Conservation (phyloP, 2,329 filamentous ascomycete species). For the Tolypocladium nubicola region DNA sequence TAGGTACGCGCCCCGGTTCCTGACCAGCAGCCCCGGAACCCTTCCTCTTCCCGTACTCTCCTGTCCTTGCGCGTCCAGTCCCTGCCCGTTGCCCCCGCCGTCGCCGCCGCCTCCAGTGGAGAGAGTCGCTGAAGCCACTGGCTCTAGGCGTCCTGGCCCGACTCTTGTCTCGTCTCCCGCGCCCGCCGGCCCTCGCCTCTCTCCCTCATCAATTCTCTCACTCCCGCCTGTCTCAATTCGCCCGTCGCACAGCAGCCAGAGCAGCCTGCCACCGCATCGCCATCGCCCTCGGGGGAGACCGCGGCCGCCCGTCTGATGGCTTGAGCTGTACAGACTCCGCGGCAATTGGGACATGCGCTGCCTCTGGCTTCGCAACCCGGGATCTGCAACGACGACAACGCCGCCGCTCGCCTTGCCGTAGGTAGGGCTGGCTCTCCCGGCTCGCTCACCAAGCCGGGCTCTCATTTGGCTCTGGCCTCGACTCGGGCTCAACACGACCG, state of each 20-base stretch:
- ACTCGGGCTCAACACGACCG: not conserved
- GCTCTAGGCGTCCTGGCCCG: not conserved
- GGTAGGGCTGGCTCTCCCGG: not conserved
- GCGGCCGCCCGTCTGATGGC: slow-evolving; percentile 21
- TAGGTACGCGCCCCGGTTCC: not conserved
- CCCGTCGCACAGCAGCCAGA: not conserved
- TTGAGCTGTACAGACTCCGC: slow-evolving; percentile 19
- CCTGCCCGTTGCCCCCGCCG: not conserved
- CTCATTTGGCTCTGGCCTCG: not conserved
- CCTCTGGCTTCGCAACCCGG: slow-evolving; percentile 20
- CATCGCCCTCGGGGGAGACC: slow-evolving; percentile 7
- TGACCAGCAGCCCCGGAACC: not conserved
- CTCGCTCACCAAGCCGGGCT: not conserved
- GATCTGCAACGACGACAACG: slow-evolving; percentile 12
- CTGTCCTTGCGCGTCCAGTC: not conserved
- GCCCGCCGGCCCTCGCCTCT: not conserved
- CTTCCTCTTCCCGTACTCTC: not conserved
- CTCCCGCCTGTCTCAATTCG: not conserved
- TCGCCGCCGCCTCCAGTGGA: not conserved
- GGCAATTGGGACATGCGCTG: slow-evolving; percentile 29
- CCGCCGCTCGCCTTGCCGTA: slow-evolving; percentile 4
- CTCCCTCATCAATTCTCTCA: not conserved
- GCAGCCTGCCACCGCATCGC: slow-evolving; percentile 1
- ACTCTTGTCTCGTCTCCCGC: not conserved
- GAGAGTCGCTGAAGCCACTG: not conserved